These are phyloP conservation scores for Balamuthia mandrillaris DNA, from an alignment of 208 protist genomes.

Conservation along the genomic window DNA sequence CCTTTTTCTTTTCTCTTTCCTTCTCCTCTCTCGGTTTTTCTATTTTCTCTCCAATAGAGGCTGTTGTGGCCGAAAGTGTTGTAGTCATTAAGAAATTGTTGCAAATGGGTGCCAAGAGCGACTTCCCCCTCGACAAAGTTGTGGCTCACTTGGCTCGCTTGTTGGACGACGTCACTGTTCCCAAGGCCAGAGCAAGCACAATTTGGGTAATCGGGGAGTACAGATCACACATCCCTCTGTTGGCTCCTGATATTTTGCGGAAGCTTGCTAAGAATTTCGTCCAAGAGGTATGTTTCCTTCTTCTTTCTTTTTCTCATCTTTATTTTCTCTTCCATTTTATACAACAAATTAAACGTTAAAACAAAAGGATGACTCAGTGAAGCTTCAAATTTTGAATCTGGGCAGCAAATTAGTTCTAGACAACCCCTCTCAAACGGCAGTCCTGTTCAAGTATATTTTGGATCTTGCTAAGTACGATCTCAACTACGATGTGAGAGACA, in stretches of 20 bases:
- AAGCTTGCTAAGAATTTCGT: constrained; percentile 80
- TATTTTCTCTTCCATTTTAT: neutral
- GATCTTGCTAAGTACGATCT: constrained; percentile 73
- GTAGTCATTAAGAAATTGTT: constrained; percentile 84
- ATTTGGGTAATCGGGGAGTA: constrained; percentile 94
- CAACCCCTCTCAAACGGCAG: constrained; percentile 49
- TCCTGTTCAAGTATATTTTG: constrained; percentile 66
- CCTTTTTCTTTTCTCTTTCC: too few species aligned
- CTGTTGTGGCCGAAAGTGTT: constrained; percentile 82
- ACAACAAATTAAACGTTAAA: neutral
- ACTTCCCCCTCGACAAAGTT: constrained; percentile 49
- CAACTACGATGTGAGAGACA: constrained; percentile 77
- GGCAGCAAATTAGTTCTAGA: constrained; percentile 85
- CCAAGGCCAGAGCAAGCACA: constrained; percentile 86
- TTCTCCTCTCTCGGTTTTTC: neutral
- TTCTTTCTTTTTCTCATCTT: neutral
- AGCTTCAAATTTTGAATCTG: constrained; percentile 85
- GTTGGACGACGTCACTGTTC: constrained; percentile 54
- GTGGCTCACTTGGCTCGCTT: constrained; percentile 57
- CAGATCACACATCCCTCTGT: constrained; percentile 53
- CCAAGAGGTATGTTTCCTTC: constrained; percentile 52
- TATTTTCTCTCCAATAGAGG: constrained; percentile 33
- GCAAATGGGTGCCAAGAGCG: constrained; percentile 51
- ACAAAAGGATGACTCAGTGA: constrained; percentile 76
- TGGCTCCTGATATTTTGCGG: constrained; percentile 89